These are phyloP conservation scores for Babesia caballi DNA, from an alignment of 169 alveolate species.

Conservation along the genomic window DNA sequence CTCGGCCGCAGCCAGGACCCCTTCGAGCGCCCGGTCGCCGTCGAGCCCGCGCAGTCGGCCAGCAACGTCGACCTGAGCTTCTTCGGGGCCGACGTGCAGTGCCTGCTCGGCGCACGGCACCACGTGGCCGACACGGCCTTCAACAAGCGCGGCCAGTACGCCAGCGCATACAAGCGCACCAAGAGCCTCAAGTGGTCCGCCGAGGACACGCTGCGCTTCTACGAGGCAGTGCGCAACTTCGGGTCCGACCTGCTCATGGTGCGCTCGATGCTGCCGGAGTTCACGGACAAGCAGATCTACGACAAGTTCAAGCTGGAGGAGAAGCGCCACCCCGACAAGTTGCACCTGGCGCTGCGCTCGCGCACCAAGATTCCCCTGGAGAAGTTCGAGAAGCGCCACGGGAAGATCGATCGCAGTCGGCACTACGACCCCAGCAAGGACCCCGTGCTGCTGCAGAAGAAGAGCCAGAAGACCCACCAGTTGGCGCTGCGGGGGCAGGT, in stretches of 20 bases:
- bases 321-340: conserved; percentile 62
- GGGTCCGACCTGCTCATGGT: conserved; percentile 76
- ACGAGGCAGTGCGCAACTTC: conserved; percentile 71
- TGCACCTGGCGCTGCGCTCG: conserved; percentile 64
- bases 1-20: conserved; percentile 33
- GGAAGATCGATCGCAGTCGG: conserved; percentile 69
- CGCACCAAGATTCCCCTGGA: conserved; percentile 65
- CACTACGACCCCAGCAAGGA: conserved; percentile 64
- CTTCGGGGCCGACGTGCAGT: conserved; percentile 37
- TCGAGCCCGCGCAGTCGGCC: conserved; percentile 19
- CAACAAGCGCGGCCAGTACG: conserved; percentile 47
- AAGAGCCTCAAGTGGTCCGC: conserved; percentile 71
- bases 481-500: conserved; percentile 9
- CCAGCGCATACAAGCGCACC: conserved; percentile 68
- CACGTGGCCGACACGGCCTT: conserved; percentile 43
- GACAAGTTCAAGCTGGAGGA: conserved; percentile 75
- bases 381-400: conserved; percentile 69
- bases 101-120: conserved; percentile 23
- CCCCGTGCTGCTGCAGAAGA: conserved; percentile 57
- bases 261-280: conserved; percentile 70
- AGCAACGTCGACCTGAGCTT: conserved; percentile 22
- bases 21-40: conserved; percentile 20
- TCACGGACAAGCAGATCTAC: conserved; percentile 71
- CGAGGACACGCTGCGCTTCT: conserved; percentile 70
- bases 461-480: conserved; percentile 1